Conservation (phyloP, 495 filamentous ascomycete species). For the Bacidia gigantensis region DNA sequence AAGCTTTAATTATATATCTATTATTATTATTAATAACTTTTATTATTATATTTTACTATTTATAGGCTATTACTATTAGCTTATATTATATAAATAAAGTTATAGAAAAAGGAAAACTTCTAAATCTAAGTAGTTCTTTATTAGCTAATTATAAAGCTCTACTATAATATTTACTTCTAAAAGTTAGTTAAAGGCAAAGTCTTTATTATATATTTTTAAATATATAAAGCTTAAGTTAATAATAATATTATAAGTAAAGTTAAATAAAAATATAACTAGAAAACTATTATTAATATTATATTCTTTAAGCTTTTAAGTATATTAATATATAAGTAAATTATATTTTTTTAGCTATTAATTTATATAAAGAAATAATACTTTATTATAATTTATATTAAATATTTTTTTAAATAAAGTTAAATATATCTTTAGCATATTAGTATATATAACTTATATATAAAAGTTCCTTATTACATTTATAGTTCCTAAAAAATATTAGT, state of each 20-base stretch:
- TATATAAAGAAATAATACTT: background rate
- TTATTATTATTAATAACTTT: background rate
- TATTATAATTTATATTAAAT: background rate
- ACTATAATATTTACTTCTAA: conserved; percentile 1
- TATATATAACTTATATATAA: background rate
- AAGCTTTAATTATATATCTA: background rate
- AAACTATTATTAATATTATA: too few relatives aligned
- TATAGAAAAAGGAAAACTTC: too few relatives aligned
- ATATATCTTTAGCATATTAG: background rate
- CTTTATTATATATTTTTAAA: too few relatives aligned
- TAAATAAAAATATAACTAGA: too few relatives aligned
- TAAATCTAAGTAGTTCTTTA: too few relatives aligned
- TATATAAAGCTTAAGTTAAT: too few relatives aligned
- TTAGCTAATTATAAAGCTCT: too few relatives aligned
- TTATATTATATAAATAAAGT: background rate
- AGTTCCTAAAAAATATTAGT: background rate
- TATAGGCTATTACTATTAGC: background rate
- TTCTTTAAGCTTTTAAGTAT: too few relatives aligned
- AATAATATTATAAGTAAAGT: too few relatives aligned
- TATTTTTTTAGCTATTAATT: too few relatives aligned
- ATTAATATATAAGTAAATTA: too few relatives aligned
- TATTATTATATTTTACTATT: background rate
- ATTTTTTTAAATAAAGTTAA: background rate
- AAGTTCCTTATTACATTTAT: background rate
- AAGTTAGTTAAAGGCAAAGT: background rate